Evolutionary conservation across 225 moss, liverwort and hornwort species (phyloP).

Genomic region (Asterella californica): DNA sequence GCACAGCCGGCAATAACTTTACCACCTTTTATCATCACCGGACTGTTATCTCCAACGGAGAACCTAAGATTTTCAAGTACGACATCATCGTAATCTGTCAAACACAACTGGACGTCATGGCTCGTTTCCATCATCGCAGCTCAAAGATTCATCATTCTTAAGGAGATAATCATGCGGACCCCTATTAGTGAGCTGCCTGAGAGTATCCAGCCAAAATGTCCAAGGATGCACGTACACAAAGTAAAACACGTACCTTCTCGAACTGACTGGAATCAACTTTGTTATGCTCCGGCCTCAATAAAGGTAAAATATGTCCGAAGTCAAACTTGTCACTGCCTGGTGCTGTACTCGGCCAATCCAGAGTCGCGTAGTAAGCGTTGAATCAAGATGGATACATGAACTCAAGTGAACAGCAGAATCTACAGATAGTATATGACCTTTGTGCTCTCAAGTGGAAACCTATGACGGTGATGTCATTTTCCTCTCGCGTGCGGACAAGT

Average conservation of each 20-base stretch:
- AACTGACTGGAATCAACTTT: constrained; percentile 27
- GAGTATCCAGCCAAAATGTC: not conserved
- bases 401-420: not conserved
- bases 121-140: not conserved
- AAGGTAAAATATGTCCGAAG: constrained; percentile 45
- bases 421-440: too few relatives aligned
- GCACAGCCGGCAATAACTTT: constrained; percentile 4
- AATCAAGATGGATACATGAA: not conserved
- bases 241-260: constrained; percentile 27
- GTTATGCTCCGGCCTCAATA: constrained; percentile 21
- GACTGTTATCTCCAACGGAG: not conserved
- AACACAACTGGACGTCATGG: not conserved
- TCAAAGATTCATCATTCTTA: not conserved
- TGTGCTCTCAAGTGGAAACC: not conserved
- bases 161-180: not conserved
- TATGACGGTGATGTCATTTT: not conserved
- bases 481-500: not conserved
- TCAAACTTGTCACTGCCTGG: constrained; percentile 50
- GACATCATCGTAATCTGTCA: not conserved
- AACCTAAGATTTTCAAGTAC: not conserved
- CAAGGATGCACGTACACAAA: not conserved
- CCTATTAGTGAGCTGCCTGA: not conserved
- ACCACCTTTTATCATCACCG: not conserved
- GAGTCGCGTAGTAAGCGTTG: not conserved
- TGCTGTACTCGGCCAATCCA: constrained; percentile 23